Evolutionary conservation across 2,329 filamentous ascomycete species (phyloP).

Genomic region (Penicillium sp.): DNA sequence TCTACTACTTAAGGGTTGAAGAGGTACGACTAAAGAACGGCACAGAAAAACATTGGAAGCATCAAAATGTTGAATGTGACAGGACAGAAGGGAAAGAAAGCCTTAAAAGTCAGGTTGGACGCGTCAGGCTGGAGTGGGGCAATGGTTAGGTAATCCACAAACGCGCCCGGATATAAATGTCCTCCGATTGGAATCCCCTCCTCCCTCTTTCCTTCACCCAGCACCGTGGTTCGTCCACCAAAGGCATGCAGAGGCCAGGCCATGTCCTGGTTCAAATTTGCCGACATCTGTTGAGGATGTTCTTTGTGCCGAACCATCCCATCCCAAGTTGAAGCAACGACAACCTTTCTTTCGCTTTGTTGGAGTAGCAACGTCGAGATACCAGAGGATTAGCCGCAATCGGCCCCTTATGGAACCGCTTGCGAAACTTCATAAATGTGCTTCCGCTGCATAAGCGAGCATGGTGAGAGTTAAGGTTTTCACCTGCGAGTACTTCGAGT

Average conservation of each 20-base stretch:
- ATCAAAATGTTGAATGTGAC: not conserved
- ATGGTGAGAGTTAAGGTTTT: not conserved
- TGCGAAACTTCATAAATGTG: not conserved
- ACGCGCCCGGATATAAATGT: not conserved
- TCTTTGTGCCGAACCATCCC: not conserved
- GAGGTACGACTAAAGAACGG: not conserved
- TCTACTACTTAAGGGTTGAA: not conserved
- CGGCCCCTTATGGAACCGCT: not conserved
- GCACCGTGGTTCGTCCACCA: too few relatives aligned
- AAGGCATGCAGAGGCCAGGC: not conserved
- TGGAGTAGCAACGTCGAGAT: not conserved
- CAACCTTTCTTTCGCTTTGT: not conserved
- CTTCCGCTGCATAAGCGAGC: not conserved
- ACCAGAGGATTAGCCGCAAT: not conserved
- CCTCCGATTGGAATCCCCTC: not conserved
- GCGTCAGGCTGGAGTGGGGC: not conserved
- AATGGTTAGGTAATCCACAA: not conserved
- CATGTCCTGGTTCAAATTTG: not conserved
- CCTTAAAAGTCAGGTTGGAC: not conserved
- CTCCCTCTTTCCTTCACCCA: not conserved
- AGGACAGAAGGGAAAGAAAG: not conserved
- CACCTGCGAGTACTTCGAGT: not conserved
- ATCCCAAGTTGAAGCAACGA: not conserved
- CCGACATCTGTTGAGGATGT: not conserved
- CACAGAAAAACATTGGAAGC: not conserved